Evolutionary conservation across 495 filamentous ascomycete genomes (phyloP), one percentile per base, ranked within the genome.

Genomic region (Jackrogersella minutella): DNA sequence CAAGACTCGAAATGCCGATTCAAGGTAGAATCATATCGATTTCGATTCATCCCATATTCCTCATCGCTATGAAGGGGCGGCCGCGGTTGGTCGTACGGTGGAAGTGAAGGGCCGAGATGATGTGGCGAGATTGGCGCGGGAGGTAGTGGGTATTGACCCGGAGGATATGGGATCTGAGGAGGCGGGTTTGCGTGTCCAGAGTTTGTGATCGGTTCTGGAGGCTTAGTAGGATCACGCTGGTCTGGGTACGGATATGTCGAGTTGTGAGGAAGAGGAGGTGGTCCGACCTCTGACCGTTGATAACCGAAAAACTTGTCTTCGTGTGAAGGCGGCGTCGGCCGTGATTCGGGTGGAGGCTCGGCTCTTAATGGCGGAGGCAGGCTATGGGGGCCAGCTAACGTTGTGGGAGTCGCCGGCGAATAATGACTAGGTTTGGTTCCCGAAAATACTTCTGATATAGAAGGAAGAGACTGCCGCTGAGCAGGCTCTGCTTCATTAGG

Each of bases 391-490:
- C 62, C 52, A 21, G 62, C 51, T 17, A 73, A 59, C 5, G 66
- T 51, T 22, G 72, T 73, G 34, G 74, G 76, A 22, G 75, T 70
- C 9, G 73, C 72, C 21, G 76, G 74, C 10, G 78, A 69, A 40
- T 76, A 80, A 13, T 73, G 66, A 34, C 56, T 68, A 3, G 73
- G 69, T 49, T 80, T 81, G 2, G 73, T 68, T 28, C 71, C 74
- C 1, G 77, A 74, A 34, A 83, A 78, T 5, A 82, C 80, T 49
- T 83, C 81, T n/a, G 76, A 78, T 54, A 83, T 74, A 22, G 81
- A 82, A 1, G 81, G 81, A 43, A 83, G 69, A 6, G 81, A 83
- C 62, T 83, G 80, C 16, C 81, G 73, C 41, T 81, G 76, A 31
- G 71, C 39, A 2, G 62, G 58, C 10, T 82, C 79, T 33, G 72